A percentile compares a stretch with the other conserved stretches of the same genome.
Conservation (phyloP, 176 grass and related monocot genomes). For the Dactylis glomerata region DNA sequence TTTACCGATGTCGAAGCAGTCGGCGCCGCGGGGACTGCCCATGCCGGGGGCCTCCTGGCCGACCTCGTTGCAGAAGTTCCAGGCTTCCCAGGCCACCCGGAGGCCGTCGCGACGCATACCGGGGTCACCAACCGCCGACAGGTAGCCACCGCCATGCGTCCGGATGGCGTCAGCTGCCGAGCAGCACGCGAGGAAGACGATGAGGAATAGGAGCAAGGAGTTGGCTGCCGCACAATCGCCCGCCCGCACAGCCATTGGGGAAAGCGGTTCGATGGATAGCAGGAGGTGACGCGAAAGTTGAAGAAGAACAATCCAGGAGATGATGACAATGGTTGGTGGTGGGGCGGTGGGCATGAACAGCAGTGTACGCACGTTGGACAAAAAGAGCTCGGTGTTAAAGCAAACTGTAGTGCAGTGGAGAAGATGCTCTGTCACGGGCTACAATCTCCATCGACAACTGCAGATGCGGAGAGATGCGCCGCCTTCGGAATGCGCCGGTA, state of each 20-base stretch:
- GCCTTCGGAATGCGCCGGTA: neutral
- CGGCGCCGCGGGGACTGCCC: slow-evolving; percentile 85
- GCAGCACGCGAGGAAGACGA: neutral
- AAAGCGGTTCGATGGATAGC: neutral
- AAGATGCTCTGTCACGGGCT: neutral
- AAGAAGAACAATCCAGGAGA: neutral
- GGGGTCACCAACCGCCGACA: slow-evolving; percentile 76
- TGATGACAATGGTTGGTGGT: neutral
- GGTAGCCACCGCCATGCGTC: slow-evolving; percentile 20
- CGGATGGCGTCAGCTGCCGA: neutral
- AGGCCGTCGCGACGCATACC: slow-evolving; percentile 81
- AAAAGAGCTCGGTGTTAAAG: neutral
- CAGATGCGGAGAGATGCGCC: neutral
- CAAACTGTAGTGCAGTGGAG: neutral
- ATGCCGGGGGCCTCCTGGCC: slow-evolving; percentile 70
- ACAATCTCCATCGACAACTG: neutral
- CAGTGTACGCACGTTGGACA: neutral
- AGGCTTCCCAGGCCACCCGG: slow-evolving; percentile 81
- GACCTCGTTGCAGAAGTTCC: slow-evolving; percentile 98
- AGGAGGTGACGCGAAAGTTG: neutral
- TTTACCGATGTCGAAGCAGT: slow-evolving; percentile 83
- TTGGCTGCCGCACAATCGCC: neutral
- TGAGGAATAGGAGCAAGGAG: neutral
- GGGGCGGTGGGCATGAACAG: neutral
- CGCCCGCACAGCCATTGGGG: slow-evolving; percentile 9